Base-by-base conservation (phyloP, 1,139 yeast genomes). In the Suhomyces choctaworum region DNA sequence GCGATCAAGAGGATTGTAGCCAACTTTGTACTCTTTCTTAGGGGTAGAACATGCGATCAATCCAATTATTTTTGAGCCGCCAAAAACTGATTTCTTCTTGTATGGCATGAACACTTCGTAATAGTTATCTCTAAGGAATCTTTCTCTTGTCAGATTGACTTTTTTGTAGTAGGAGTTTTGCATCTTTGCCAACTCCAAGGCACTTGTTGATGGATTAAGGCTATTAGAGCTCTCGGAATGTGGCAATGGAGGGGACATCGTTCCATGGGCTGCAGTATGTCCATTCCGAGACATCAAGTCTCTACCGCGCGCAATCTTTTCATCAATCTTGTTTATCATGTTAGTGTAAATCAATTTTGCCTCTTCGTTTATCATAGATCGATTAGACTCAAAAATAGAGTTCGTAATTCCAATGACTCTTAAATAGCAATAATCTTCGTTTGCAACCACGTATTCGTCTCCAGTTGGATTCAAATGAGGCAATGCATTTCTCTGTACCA, bases 371-470 rank as follows among this genome's bases (percentile, higher is more conserved):
- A 60, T 63, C 69, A 56, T 54, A 9, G 53, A 47, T 32, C 64
- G 35, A 39, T 64, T 64, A 19, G 61, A 43, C 25, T 56, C 60
- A 36, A 55, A 61, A 11, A 56, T 41, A 12, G 55, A 49, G 28
- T 56, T 59, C 4, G 60, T 51, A 4, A 44, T 40, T 1, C 61
- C 60, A 8, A 50, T 50, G 13, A 56, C 60, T 32, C 60, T 54
- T 34, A 57, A 49, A 41, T 50, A 66, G 33, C 48, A 58, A 34
- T 48, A 56, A 25, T 54, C 62, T 37, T 66, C 70, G 32, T 59
- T 62, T 4, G 63, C 64, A 11, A 67, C 62, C 15, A 67, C 66
- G 32, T 61, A 64, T 42, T 68, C 71, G 41, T 68, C 70, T 3
- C 46, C 46, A 10, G 36, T 25, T 3, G 53, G 50, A 17, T 42